Base-by-base conservation (phyloP, 1,284 basidiomycete species). In the Moniliophthora roreri region DNA sequence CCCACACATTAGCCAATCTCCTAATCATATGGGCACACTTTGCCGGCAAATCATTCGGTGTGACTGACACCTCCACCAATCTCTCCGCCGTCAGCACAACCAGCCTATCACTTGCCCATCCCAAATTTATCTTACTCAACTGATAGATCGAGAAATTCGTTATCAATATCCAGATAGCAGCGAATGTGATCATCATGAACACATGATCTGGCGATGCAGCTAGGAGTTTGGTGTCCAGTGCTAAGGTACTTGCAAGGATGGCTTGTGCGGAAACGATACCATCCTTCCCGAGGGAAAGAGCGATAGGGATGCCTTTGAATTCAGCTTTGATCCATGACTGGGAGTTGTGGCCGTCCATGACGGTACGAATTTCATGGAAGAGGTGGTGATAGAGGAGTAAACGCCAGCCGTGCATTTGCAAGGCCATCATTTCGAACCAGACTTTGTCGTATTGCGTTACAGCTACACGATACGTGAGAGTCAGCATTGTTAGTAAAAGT, bases 181-280 rank as follows among this genome's bases (percentile, higher is more conserved):
- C 69, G 48, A 76, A 71, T 0, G 71, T 64, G 51, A 78, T 62
- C 66, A 79, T 70, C 34, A 64, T 61, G 59, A 76, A 79, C 28
- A 74, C 51, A 46, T 61, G 63, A 57, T 78, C 77, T 0, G 77
- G 78, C 4, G 73, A 69, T 0, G 74, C 66, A 54, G 67, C 63
- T 41, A 78, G 61, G n/a, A 71, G 55, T 1, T 55, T 58, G 16
- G 64, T 55, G 46, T 78, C 74, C 36, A 62, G 60, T 26, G 68
- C 65, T 36, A 78, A 61, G 4, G 66, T 55, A 7, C 63, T 46
- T 16, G 69, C 63, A 39, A 78, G 56, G 49, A 76, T 63, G 2
- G 68, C 63, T 58, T 79, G 76, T 34, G 76, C 66, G 23, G 69
- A 59, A 1, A 63, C 52, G 11, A 78, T 56, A 1, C 70, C 69